These are phyloP conservation scores for Zygnema cylindricum DNA, from an alignment of 139 green algal genomes.

Conservation along the genomic window DNA sequence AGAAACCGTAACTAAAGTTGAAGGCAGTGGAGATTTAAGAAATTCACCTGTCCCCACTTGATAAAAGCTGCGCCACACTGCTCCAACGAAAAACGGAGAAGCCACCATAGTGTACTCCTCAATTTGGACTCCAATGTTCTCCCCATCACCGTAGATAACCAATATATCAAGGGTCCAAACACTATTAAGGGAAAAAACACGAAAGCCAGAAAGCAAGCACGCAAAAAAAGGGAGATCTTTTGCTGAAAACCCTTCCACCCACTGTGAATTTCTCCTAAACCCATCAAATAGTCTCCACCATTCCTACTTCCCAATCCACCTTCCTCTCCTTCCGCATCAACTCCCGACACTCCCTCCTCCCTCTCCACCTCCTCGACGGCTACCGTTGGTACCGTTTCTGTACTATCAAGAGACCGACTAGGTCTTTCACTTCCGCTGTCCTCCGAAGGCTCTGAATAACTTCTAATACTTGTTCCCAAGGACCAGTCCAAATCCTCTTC, in stretches of 20 bases:
- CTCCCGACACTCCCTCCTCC: neutral
- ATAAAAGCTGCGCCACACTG: constrained; percentile 47
- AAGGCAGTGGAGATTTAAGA: neutral
- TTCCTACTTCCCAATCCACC: no score
- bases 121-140: neutral
- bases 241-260: neutral
- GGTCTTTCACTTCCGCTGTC: no score
- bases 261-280: neutral
- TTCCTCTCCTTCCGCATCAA: no score
- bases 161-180: constrained; percentile 48
- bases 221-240: constrained; percentile 35
- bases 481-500: neutral
- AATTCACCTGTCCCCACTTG: constrained; percentile 48
- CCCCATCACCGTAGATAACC: neutral
- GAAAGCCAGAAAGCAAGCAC: constrained; percentile 33
- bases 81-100: constrained; percentile 43
- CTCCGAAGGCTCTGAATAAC: no score
- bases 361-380: neutral
- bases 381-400: no score
- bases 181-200: constrained; percentile 42
- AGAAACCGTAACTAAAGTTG: neutral
- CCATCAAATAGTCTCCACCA: neutral
- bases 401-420: no score
- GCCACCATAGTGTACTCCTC: neutral
- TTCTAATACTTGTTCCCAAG: neutral